Percentiles rank a stretch among this genome's conserved stretches.
Evolutionary conservation across 2,329 filamentous ascomycete species (phyloP).

Genomic region (Emergomyces africanus): DNA sequence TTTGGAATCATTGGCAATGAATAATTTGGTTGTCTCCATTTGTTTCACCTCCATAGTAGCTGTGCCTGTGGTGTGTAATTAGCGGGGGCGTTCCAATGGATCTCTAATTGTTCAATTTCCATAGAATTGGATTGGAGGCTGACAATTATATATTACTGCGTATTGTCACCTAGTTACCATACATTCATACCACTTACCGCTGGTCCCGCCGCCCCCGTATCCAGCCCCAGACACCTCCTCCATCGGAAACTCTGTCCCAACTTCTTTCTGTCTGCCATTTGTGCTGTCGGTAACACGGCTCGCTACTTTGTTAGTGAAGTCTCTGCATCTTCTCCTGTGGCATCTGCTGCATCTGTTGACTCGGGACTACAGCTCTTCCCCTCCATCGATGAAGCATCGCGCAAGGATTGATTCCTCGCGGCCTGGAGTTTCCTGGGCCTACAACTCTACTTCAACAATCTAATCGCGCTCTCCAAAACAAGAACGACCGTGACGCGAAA

Average conservation of each 20-base stretch:
- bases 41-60: neutral
- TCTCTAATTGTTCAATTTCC: no score
- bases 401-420: neutral
- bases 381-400: neutral
- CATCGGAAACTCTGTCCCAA: neutral
- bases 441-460: neutral
- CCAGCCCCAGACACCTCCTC: neutral
- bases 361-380: neutral
- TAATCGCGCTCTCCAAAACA: neutral
- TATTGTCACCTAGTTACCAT: neutral
- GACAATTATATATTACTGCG: neutral
- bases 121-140: no score
- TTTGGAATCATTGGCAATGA: neutral
- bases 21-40: neutral
- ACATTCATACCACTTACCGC: neutral
- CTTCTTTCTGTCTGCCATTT: neutral
- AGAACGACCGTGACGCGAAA: neutral
- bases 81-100: neutral
- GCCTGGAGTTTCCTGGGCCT: conserved; percentile 1
- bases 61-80: neutral
- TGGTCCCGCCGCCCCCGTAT: neutral
- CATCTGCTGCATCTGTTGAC: neutral
- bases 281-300: neutral
- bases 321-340: neutral
- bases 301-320: neutral